Base-by-base conservation (phyloP, 202 grass and related monocot genomes). In the Miscanthus sacchariflorus region DNA sequence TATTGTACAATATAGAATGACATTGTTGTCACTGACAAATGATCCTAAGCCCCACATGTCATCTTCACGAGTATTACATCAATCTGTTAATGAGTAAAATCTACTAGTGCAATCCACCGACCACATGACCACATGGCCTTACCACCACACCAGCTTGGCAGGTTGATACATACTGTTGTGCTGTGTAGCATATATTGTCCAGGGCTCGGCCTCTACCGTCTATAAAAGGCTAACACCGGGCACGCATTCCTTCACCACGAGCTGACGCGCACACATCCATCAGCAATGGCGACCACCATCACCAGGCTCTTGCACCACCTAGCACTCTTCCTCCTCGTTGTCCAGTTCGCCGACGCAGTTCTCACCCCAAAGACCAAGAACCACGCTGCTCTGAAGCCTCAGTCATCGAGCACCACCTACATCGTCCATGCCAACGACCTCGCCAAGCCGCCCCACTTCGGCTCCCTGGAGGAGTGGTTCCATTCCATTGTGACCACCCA, bases 401-500 rank as follows among this genome's bases (percentile, higher is more conserved):
- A 9, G 39, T 14, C 46, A 49, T 2, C 46, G 4, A 71, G n/a
- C 61, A 81, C 56, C 61, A 81, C 66, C 59, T 91, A 95, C 79
- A 89, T 93, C 78, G 44, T 95, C 49, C 79, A 84, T 23, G 70
- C 76, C 33, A 72, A 91, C 83, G 69, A 87, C 56, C 54, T 82
- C n/a, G 27, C 85, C 59, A 91, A 82, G 76, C 91, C 91, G 3
- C 36, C 63, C 2, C 40, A 82, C 9, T 93, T 91, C 52, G 17
- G 82, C 48, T 79, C 79, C 61, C 83, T 84, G 21, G 21, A 77
- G 8, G 63, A 58, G 17, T 95, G 91, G 94, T 93, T 93, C 82
- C 59, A 44, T 18, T 93, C 89, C 85, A 88, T 88, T 43, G 27
- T 92, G 78, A 46, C 75, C 35, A 40, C 72, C 10, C 46, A 49